Percentiles rank a stretch among this genome's conserved stretches.
These are phyloP conservation scores for Blastobotrys raffinosifermentans DNA, from an alignment of 1,139 yeast genomes.

Conservation along the genomic window DNA sequence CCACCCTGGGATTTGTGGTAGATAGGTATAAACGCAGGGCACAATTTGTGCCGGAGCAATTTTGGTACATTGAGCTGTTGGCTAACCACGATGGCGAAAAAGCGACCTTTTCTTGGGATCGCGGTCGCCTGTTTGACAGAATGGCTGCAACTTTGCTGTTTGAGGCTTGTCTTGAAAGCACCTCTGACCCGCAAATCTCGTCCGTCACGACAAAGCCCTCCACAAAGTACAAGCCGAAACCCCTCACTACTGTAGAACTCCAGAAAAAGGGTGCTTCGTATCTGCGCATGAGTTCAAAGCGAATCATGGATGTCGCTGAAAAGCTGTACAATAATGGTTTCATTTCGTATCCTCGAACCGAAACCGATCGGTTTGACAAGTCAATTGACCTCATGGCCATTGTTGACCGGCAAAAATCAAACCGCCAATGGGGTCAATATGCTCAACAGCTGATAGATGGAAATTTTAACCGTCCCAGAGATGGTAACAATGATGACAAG, in stretches of 20 bases:
- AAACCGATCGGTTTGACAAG: constrained; percentile 80
- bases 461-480: constrained; percentile 57
- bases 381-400: constrained; percentile 62
- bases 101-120: constrained; percentile 56
- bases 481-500: constrained; percentile 81
- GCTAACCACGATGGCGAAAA: constrained; percentile 34
- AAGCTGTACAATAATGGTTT: constrained; percentile 77
- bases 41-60: constrained; percentile 66
- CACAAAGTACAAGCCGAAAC: constrained; percentile 74
- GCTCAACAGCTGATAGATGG: constrained; percentile 30
- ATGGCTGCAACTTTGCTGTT: constrained; percentile 56
- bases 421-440: constrained; percentile 44
- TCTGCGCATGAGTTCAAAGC: constrained; percentile 76
- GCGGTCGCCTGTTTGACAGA: constrained; percentile 68
- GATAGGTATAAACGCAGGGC: constrained; percentile 78
- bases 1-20: constrained; percentile 95
- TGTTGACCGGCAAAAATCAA: constrained; percentile 52
- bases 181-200: constrained; percentile 46
- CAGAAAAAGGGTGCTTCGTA: constrained; percentile 78
- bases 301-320: constrained; percentile 74
- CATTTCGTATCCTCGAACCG: constrained; percentile 95
- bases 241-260: constrained; percentile 90
- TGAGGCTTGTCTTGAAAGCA: constrained; percentile 52
- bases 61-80: constrained; percentile 66
- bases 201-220: constrained; percentile 58